Evolutionary conservation across 2,329 filamentous ascomycete species (phyloP), one percentile per base, ranked within the genome.

Genomic region (Meredithiella fracta): DNA sequence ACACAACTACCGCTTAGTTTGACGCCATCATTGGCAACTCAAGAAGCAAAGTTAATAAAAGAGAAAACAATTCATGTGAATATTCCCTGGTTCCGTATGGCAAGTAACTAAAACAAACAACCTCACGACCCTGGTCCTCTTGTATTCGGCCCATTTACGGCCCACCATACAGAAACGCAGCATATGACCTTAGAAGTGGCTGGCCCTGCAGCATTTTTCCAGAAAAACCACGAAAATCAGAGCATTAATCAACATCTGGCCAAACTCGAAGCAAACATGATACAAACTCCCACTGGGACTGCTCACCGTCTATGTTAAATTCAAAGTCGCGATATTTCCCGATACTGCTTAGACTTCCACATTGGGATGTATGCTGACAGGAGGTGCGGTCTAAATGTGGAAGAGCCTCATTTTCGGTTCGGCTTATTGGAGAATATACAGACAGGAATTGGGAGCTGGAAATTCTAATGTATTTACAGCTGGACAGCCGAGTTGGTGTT

Each of bases 61-160:
- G 23, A 49, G 2, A 49, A 49, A 49, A 49, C 17, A 14, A 14
- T 20, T 26, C 22, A 49, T 49, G 20, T 22, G 20, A 25, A 23
- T 26, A 7, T 25, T 25, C 20, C 44, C 8, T 23, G 22, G 23
- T 25, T 49, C 44, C 9, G 20, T 49, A 49, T 7, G 44, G 44
- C 22, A 23, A 49, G 22, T 23, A 23, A 49, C 20, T 8, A 49
- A 49, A 6, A 47, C 11, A 15, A n/a, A n/a, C 20, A 25, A 49
- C 11, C 44, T 23, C 11, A 4, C 23, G 9, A 14, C 23, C 44
- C 44, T 22, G 44, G 17, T 26, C 44, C 8, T 26, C 44, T 59
- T 56, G 53, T 59, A 59, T 56, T 59, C 57, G 57, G 57, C 57
- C 57, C 57, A 59, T 59, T 59, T 59, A 59, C 57, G 57, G 57